Percentiles rank a stretch among this genome's conserved stretches.
These are phyloP conservation scores for Russula brevipes DNA, from an alignment of 768 basidiomycete genomes.

Conservation along the genomic window DNA sequence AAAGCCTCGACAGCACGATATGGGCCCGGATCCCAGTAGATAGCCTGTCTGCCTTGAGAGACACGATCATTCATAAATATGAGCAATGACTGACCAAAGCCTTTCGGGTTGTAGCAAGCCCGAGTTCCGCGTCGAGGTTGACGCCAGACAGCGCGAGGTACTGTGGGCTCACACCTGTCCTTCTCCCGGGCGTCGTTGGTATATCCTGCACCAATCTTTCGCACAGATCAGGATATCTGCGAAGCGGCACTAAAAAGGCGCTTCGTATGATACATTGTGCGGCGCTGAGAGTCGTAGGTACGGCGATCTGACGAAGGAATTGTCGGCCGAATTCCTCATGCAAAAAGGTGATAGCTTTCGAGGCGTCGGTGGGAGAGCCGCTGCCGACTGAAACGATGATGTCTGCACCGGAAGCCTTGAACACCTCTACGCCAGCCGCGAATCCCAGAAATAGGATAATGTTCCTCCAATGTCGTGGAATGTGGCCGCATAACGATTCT, in stretches of 20 bases:
- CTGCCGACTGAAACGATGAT: constrained; percentile 72
- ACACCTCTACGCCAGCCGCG: constrained; percentile 48
- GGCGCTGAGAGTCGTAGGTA: constrained; percentile 78
- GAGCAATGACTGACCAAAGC: constrained; percentile 50
- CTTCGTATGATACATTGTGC: constrained; percentile 62
- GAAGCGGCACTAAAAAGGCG: not conserved
- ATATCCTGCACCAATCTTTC: constrained; percentile 61
- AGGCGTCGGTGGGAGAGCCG: constrained; percentile 74
- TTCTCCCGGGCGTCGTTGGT: constrained; percentile 67
- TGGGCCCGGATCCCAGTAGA: constrained; percentile 75
- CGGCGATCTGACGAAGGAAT: constrained; percentile 62
- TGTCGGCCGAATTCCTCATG: constrained; percentile 51
- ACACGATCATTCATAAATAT: constrained; percentile 3
- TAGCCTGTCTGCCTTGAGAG: constrained; percentile 41
- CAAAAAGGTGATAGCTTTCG: constrained; percentile 63
- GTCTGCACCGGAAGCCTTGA: constrained; percentile 56
- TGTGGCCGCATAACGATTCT: constrained; percentile 57
- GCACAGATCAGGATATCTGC: not conserved
- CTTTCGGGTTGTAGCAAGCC: constrained; percentile 64
- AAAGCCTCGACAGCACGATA: constrained; percentile 70
- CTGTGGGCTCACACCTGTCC: constrained; percentile 47
- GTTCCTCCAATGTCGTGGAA: constrained; percentile 72
- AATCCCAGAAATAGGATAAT: constrained; percentile 65
- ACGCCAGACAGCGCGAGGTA: constrained; percentile 64
- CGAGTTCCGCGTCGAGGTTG: constrained; percentile 73